Base-by-base conservation (phyloP, 495 filamentous ascomycete genomes). In the Lepraria neglecta region DNA sequence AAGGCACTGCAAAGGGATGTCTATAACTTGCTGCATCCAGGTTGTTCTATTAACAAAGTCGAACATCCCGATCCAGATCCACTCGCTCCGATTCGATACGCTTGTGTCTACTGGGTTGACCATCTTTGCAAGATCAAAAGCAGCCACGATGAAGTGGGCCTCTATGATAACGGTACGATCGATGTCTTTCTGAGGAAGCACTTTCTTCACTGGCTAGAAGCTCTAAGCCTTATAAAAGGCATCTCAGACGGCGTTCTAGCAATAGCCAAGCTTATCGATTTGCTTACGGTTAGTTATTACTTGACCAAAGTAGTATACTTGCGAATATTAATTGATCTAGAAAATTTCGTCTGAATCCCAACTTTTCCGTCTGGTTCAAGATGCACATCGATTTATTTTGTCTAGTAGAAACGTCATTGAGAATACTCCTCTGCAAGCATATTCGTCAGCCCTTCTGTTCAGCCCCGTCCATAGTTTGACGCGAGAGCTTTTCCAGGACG, bases 191-290 rank as follows among this genome's bases (percentile, higher is more conserved):
- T 75, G 3, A 61, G 44, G 19, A 31, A 66, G 30, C 59, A 70
- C 12, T 73, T 66, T 50, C 68, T 75, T 51, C 62, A 77, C 62
- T 75, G 71, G 73, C 65, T 75, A 3, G 73, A 77, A 56, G 70
- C 69, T 48, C 66, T 77, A 12, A 61, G 59, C 50, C 59, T 61
- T 61, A 28, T 54, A 6, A 61, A 35, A 27, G 42, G 50, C 24
- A 61, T 61, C 14, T 55, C 59, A 24, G 38, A 55, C 14, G 50
- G 24, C 10, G 38, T 61, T n/a, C 19, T 45, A 6, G 21, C 59
- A 55, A 24, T 61, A 19, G 24, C 21, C 27, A 53, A 61, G 46
- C 59, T 61, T 28, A 30, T 11, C 27, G 50, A 48, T 61, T 45
- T 24, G 4, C 6, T 61, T 40, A 28, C 19, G 35, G 28, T 47